Conservation (phyloP, 2,329 filamentous ascomycete genomes). For the Trichoderma oligosporum region DNA sequence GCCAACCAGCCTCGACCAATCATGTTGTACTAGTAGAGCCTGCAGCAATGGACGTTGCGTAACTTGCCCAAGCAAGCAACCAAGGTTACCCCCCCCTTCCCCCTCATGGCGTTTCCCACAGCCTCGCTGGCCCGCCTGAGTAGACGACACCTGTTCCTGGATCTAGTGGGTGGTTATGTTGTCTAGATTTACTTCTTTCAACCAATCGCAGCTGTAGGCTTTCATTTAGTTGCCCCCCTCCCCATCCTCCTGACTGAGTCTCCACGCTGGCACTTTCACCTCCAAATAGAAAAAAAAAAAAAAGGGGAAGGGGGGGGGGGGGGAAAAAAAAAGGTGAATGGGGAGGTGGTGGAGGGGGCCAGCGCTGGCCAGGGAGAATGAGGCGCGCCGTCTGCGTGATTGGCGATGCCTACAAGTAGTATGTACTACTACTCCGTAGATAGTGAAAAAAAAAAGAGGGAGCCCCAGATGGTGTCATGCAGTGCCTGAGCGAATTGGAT, state of each 20-base stretch:
- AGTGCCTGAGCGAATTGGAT: slow-evolving; percentile 21
- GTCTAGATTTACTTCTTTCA: slow-evolving; percentile 3
- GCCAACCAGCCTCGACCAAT: slow-evolving; percentile 18
- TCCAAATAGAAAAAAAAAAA: neutral
- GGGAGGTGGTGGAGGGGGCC: slow-evolving; percentile 5
- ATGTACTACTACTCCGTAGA: no score
- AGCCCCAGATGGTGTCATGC: slow-evolving; percentile 30
- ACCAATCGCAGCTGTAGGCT: neutral
- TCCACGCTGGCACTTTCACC: slow-evolving; percentile 13
- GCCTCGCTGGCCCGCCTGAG: slow-evolving; percentile 17
- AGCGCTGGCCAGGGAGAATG: slow-evolving; percentile 1
- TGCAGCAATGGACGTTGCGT: neutral
- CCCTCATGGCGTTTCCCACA: neutral
- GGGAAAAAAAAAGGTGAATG: no score
- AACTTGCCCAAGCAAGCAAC: neutral
- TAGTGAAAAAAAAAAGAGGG: slow-evolving; percentile 13
- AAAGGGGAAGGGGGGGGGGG: no score
- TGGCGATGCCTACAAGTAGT: slow-evolving; percentile 7
- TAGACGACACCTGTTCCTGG: slow-evolving; percentile 15
- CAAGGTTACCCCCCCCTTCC: no score
- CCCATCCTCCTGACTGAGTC: neutral
- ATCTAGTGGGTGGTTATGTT: slow-evolving; percentile 6
- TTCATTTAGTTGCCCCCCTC: neutral
- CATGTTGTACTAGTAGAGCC: neutral
- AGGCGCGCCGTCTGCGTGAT: slow-evolving; percentile 17